Evolutionary conservation across 2,329 filamentous ascomycete species (phyloP).

Genomic region (Lasiodiplodia gonubiensis): DNA sequence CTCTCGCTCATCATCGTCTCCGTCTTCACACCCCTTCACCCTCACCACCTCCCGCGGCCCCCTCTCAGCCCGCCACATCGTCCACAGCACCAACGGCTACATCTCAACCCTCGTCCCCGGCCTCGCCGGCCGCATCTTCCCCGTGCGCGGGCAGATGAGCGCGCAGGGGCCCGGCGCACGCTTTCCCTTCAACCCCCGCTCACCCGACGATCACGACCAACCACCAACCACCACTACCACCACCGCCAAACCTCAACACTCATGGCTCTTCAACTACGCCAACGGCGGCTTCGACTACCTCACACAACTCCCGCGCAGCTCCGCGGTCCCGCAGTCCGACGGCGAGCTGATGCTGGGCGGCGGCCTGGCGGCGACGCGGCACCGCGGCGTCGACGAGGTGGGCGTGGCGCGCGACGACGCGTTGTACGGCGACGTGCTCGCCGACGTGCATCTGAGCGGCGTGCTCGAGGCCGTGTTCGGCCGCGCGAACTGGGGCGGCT

Average conservation of each 20-base stretch:
- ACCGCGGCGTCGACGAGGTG: slow-evolving; percentile 31
- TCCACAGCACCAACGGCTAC: slow-evolving; percentile 65
- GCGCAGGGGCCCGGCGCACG: slow-evolving; percentile 52
- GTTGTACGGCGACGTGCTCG: slow-evolving; percentile 21
- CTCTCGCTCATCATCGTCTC: not conserved
- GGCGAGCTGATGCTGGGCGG: slow-evolving; percentile 33
- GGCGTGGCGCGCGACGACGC: slow-evolving; percentile 31
- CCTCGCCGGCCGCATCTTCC: slow-evolving; percentile 53
- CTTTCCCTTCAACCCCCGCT: slow-evolving; percentile 42
- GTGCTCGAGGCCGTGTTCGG: slow-evolving; percentile 31
- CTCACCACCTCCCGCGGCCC: not conserved
- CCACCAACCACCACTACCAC: slow-evolving; percentile 63
- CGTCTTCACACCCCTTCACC: not conserved
- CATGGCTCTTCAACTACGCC: slow-evolving; percentile 54
- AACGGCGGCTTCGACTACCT: slow-evolving; percentile 31
- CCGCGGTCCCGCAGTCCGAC: not conserved
- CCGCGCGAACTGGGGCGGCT: slow-evolving; percentile 30
- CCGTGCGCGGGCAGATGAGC: slow-evolving; percentile 57
- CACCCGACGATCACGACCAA: no score
- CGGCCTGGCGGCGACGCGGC: slow-evolving; percentile 31
- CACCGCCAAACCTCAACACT: slow-evolving; percentile 40
- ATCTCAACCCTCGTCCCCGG: slow-evolving; percentile 58
- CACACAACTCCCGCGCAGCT: slow-evolving; percentile 28
- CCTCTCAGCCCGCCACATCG: slow-evolving; percentile 56
- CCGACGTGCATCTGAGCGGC: slow-evolving; percentile 30